Percentiles rank a stretch among this genome's conserved stretches.
phyloP scores from a whole-genome alignment of 2,329 filamentous ascomycete genomes.

The Allantophomopsis lycopodina region DNA sequence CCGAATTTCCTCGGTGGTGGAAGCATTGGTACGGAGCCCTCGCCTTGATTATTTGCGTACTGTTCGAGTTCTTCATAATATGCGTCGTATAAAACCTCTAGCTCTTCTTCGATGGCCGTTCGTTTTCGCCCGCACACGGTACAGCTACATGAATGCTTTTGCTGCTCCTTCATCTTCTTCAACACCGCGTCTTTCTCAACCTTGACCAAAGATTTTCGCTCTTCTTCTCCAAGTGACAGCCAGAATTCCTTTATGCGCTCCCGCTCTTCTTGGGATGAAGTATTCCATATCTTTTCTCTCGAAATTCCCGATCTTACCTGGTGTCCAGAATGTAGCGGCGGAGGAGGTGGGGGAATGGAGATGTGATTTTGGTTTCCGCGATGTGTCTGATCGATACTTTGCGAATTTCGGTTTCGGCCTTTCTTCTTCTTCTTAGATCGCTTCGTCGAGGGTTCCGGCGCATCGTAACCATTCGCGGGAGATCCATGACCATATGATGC shows the following conservation, averaged over 20 bases:
- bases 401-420: constrained; percentile 10
- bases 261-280: constrained; percentile 82
- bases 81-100: constrained; percentile 94
- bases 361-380: constrained; percentile 8
- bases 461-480: constrained; percentile 16
- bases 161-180: constrained; percentile 99
- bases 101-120: constrained; percentile 92
- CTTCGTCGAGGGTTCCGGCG: constrained; percentile 9
- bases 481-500: constrained; percentile 18
- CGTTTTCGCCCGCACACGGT: constrained; percentile 93
- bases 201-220: constrained; percentile 89
- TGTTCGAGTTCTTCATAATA: constrained; percentile 98
- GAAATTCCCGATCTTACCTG: constrained; percentile 18
- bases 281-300: constrained; percentile 92
- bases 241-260: constrained; percentile 98
- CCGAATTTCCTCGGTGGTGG: constrained; percentile 51
- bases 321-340: constrained; percentile 21
- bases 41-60: constrained; percentile 77
- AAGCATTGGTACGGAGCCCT: constrained; percentile 56
- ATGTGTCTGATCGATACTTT: constrained; percentile 1
- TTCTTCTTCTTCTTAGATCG: constrained; percentile 27
- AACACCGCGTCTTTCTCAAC: constrained; percentile 97
- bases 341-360: constrained; percentile 22
- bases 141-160: constrained; percentile 97
- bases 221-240: constrained; percentile 85